Conservation (phyloP, 1,284 basidiomycete genomes). For the Cutaneotrichosporon mucoides region DNA sequence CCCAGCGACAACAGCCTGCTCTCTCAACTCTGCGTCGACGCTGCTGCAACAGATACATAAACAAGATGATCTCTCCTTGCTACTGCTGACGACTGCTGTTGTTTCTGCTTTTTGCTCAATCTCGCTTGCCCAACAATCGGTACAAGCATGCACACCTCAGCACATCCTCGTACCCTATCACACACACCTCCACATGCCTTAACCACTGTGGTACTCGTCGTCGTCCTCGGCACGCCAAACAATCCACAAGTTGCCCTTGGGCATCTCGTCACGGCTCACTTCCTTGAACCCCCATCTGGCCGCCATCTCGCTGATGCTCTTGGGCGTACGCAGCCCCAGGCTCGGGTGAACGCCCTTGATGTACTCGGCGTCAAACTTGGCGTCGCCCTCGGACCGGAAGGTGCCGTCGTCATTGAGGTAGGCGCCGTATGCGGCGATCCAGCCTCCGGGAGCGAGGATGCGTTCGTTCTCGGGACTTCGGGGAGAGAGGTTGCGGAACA, state of each 20-base stretch:
- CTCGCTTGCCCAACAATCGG: no score
- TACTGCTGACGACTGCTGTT: no score
- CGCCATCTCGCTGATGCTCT: slow-evolving; percentile 27
- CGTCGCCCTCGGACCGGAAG: slow-evolving; percentile 31
- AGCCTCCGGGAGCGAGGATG: slow-evolving; percentile 20
- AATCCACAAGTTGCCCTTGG: slow-evolving; percentile 41
- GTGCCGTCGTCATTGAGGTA: slow-evolving; percentile 35
- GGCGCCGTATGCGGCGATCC: slow-evolving; percentile 38
- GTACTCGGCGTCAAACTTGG: slow-evolving; percentile 34
- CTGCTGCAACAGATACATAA: no score
- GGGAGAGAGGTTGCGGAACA: slow-evolving; percentile 35
- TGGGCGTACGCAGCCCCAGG: slow-evolving; percentile 31
- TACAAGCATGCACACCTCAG: no score
- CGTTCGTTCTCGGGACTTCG: slow-evolving; percentile 1
- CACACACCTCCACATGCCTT: no score
- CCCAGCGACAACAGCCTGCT: no score
- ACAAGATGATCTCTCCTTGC: no score
- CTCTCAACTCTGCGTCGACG: no score
- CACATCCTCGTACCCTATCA: no score
- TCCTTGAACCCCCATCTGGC: slow-evolving; percentile 33
- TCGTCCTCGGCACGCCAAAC: slow-evolving; percentile 26
- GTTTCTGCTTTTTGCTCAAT: no score
- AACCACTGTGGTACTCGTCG: no score
- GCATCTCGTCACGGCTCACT: slow-evolving; percentile 28
- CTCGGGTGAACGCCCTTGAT: slow-evolving; percentile 25